Base-by-base conservation (phyloP, 495 filamentous ascomycete genomes). In the Penicillium malachiteum region DNA sequence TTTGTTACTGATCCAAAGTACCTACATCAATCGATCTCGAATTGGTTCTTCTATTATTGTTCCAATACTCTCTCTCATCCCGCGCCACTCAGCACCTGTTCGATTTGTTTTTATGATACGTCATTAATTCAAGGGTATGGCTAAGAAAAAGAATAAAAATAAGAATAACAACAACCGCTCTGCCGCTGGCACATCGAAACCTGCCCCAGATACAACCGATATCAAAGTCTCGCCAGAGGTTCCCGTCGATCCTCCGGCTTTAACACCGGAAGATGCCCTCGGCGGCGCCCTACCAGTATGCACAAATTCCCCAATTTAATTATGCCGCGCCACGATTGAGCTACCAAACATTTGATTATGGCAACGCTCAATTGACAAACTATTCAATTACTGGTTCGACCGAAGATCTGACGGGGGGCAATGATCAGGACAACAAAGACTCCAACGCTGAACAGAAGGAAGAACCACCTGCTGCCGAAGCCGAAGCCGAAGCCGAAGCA, bases 261-360 rank as follows among this genome's bases (percentile, higher is more conserved):
- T 59, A 63, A 57, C 59, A 49, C 60, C 49, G 48, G 64, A 73
- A 66, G 64, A 76, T 77, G 72, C 60, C 43, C 41, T n/a, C 42
- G 34, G 21, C 42, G 34, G 21, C 18, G n/a, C 56, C 68, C 42
- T 65, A 62, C 66, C 60, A 74, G 73, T 79, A 79, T 71, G 76
- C 75, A 64, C 26, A 67, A 39, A 49, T 76, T 64, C 70, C 75
- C 56, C 52, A 54, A 42, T 78, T 65, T 65, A 32, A 69, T 42
- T 78, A 78, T 63, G 70, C 75, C 52, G 63, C 53, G 40, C 64
- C 73, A 59, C 61, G 69, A 34, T 50, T 63, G 71, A 65, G 65
- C 42, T 77, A 76, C 57, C 71, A 76, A 61, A 69, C 70, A 39
- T 75, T 67, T 57, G 69, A 79, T 56, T 67, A 48, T 59, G 57